Conservation (phyloP, 2,329 filamentous ascomycete genomes). For the Botrytis galanthina region DNA sequence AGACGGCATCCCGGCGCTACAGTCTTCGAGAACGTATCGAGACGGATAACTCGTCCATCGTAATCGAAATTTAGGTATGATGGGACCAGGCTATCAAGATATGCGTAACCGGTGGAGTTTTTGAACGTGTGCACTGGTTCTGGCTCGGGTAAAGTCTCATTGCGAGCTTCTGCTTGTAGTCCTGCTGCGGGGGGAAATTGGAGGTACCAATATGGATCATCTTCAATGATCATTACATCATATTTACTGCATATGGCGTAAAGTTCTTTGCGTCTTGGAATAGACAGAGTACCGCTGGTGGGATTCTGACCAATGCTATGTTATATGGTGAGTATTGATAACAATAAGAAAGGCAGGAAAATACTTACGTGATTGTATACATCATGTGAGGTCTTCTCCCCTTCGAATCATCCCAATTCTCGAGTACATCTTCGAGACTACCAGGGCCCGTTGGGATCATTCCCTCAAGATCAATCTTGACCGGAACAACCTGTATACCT, state of each 20-base stretch:
- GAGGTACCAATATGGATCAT: constrained; percentile 94
- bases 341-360: constrained; percentile 7
- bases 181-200: constrained; percentile 73
- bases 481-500: constrained; percentile 64
- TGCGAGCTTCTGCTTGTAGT: constrained; percentile 39
- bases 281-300: constrained; percentile 70
- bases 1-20: constrained; percentile 85
- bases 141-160: constrained; percentile 36
- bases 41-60: constrained; percentile 81
- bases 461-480: constrained; percentile 74
- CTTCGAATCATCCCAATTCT: constrained; percentile 73
- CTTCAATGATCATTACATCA: constrained; percentile 88
- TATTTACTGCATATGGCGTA: constrained; percentile 79
- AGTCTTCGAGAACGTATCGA: constrained; percentile 94
- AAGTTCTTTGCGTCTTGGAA: constrained; percentile 72
- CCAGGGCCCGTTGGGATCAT: constrained; percentile 74
- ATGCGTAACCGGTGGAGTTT: constrained; percentile 65
- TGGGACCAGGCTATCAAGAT: constrained; percentile 78
- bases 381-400: constrained; percentile 79
- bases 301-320: constrained; percentile 83
- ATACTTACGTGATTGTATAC: constrained; percentile 82
- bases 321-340: constrained; percentile 23
- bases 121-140: constrained; percentile 34
- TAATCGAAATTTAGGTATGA: constrained; percentile 79
- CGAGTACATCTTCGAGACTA: constrained; percentile 72